Evolutionary conservation across 257 asterid genomes (phyloP).

Genomic region (Scutellaria barbata): DNA sequence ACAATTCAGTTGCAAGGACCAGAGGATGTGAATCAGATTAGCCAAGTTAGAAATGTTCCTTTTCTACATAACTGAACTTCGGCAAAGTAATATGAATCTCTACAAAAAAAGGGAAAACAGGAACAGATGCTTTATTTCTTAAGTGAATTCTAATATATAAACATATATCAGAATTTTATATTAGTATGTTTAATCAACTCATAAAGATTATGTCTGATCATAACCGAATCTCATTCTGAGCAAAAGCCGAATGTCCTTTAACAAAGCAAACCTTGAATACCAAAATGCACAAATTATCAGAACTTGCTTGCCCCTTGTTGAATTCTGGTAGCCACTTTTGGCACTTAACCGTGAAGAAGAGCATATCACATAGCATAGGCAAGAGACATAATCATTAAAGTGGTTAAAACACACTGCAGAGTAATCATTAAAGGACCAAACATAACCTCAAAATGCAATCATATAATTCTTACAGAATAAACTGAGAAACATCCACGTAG

Average conservation of each 20-base stretch:
- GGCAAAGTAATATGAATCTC: background rate
- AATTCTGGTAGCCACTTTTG: background rate
- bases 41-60: background rate
- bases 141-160: background rate
- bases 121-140: background rate
- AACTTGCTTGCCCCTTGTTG: background rate
- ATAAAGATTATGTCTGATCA: slow-evolving; percentile 1
- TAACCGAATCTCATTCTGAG: background rate
- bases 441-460: background rate
- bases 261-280: background rate
- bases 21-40: background rate
- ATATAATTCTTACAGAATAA: background rate
- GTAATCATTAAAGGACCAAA: background rate
- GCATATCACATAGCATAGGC: background rate
- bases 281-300: slow-evolving; percentile 3
- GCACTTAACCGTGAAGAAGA: background rate
- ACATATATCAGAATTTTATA: background rate
- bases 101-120: background rate
- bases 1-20: background rate
- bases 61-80: background rate
- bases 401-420: background rate
- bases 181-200: background rate
- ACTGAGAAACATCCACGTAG: background rate
- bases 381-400: background rate
- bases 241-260: slow-evolving; percentile 9